A percentile compares a stretch with the other conserved stretches of the same genome.
Evolutionary conservation across 2,329 filamentous ascomycete species (phyloP).

Genomic region (Neonectria coccinea): DNA sequence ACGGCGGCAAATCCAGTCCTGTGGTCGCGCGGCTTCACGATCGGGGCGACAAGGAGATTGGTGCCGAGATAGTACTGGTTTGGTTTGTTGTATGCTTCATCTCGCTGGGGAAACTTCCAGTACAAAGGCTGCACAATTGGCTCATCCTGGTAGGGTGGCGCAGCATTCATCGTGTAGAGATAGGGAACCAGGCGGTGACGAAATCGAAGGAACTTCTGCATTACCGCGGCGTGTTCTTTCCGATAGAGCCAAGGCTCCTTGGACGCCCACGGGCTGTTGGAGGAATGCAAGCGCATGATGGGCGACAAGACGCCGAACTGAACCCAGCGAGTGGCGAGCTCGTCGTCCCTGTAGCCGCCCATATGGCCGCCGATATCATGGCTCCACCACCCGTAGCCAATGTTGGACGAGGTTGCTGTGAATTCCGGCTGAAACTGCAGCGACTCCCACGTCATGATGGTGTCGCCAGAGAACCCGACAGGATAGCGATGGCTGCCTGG

Average conservation of each 20-base stretch:
- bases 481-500: constrained; percentile 74
- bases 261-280: constrained; percentile 66
- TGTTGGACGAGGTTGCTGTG: constrained; percentile 73
- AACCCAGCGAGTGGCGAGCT: constrained; percentile 70
- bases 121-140: constrained; percentile 72
- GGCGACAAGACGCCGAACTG: constrained; percentile 72
- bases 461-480: constrained; percentile 73
- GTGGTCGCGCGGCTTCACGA: constrained; percentile 62
- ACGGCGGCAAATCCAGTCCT: constrained; percentile 60
- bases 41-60: constrained; percentile 66
- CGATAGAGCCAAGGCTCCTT: constrained; percentile 73
- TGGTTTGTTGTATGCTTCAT: constrained; percentile 66
- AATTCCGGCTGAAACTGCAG: constrained; percentile 75
- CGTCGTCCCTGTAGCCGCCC: constrained; percentile 66
- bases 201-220: constrained; percentile 63
- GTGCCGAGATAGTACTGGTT: constrained; percentile 72
- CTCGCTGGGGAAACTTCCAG: constrained; percentile 65
- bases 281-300: constrained; percentile 70
- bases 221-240: constrained; percentile 57
- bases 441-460: constrained; percentile 69
- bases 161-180: constrained; percentile 68
- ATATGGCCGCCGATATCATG: constrained; percentile 77
- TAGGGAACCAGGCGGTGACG: constrained; percentile 71
- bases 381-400: constrained; percentile 76
- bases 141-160: constrained; percentile 56